Conservation (phyloP, 2,329 filamentous ascomycete genomes). For the Ampelomyces quisqualis region DNA sequence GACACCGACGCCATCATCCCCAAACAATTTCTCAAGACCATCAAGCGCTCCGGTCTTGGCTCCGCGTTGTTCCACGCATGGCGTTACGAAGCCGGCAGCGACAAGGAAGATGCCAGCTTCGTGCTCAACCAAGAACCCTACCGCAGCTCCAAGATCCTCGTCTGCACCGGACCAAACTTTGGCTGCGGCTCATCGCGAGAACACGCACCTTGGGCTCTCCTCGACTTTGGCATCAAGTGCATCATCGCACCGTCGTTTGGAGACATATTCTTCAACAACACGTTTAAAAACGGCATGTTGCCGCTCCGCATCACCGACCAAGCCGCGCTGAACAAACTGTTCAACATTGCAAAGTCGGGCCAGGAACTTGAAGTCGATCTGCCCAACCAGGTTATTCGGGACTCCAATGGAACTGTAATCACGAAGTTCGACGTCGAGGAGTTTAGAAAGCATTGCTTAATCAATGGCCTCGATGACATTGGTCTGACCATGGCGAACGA, state of each 20-base stretch:
- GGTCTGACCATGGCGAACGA: constrained; percentile 91
- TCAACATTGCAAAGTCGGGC: constrained; percentile 74
- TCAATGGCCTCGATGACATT: constrained; percentile 95
- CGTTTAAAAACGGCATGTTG: constrained; percentile 99
- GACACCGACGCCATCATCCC: constrained; percentile 99
- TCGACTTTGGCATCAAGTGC: constrained; percentile 94
- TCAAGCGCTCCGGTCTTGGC: constrained; percentile 94
- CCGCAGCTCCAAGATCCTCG: constrained; percentile 80
- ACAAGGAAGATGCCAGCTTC: constrained; percentile 75
- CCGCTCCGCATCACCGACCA: constrained; percentile 74
- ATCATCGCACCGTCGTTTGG: constrained; percentile 86
- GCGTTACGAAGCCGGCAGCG: constrained; percentile 66
- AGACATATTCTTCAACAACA: constrained; percentile 99
- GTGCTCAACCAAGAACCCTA: constrained; percentile 90
- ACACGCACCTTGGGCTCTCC: constrained; percentile 94
- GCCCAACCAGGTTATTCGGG: constrained; percentile 77
- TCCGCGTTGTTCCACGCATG: constrained; percentile 82
- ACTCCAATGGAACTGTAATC: constrained; percentile 70
- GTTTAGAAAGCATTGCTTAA: constrained; percentile 90
- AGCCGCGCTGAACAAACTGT: constrained; percentile 66
- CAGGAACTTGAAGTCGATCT: constrained; percentile 88
- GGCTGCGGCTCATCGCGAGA: constrained; percentile 91
- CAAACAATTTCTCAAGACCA: constrained; percentile 99
- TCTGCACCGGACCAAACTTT: constrained; percentile 91
- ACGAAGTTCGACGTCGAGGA: constrained; percentile 83